Base-by-base conservation (phyloP, 352 stramenopile genomes). In the Peronospora destructor region DNA sequence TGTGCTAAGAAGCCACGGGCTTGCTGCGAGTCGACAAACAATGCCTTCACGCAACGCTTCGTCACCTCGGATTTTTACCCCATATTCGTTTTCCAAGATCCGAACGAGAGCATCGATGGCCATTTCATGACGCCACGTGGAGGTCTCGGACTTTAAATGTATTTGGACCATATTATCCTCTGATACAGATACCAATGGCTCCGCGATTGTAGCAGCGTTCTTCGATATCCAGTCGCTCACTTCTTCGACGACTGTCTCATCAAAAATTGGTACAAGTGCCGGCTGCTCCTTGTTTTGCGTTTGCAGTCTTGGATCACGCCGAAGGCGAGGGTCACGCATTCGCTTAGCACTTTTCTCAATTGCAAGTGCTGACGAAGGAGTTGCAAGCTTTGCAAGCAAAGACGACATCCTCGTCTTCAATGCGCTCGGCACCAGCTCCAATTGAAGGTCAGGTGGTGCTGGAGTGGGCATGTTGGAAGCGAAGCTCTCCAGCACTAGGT, bases 131-230 rank as follows among this genome's bases (percentile, higher is more conserved):
- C 71, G 84, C 80, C 80, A 91, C 0, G 58, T 62, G 2, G 53
- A 19, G 13, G 62, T 71, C 34, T 83, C 74, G 12, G 71, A 63
- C 51, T 87, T 87, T 6, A 89, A 59, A 53, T 84, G 84, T 35
- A 91, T 77, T 49, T 87, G 76, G 14, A 91, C 62, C 16, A 72
- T 64, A 48, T 89, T 87, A 51, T 87, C 72, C 32, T 91, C 77
- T 2, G 72, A 74, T 6, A 91, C 67, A 12, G 77, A 84, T 23
- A 91, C 76, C 8, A 91, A 54, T 13, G 81, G 81, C 45, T 91
- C 81, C n/a, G 76, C 77, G 33, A 87, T 75, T 0, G 81, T 85
- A 34, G 79, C 72, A 39, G 81, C 71, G 50, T 91, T 89, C 49
- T 84, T 87, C 12, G 76, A 87, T 45, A 91, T 71, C 74, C 79